A percentile compares a stretch with the other conserved stretches of the same genome.
These are phyloP conservation scores for Imleria badia DNA, from an alignment of 768 basidiomycete genomes.

Conservation along the genomic window DNA sequence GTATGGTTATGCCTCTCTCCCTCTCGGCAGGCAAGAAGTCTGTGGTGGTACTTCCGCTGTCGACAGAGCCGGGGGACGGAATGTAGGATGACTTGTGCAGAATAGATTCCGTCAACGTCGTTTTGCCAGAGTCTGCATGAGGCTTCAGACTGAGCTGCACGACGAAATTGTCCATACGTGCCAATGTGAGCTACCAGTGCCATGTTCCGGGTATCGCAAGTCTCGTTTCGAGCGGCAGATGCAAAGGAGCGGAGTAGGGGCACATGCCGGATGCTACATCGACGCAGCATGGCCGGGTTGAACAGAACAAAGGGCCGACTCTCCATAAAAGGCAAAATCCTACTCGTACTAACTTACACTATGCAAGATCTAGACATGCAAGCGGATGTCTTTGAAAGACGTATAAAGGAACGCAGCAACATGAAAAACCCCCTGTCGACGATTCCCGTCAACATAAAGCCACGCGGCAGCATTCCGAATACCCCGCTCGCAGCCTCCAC, in stretches of 20 bases:
- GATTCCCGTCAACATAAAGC: slow-evolving; percentile 41
- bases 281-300: slow-evolving; percentile 21
- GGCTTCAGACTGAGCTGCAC: slow-evolving; percentile 3
- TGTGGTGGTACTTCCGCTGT: slow-evolving; percentile 87
- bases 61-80: slow-evolving; percentile 74
- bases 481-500: slow-evolving; percentile 77
- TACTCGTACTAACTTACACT: not conserved
- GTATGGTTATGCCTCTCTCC: slow-evolving; percentile 89
- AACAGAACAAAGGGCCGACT: not conserved
- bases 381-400: slow-evolving; percentile 40
- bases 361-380: slow-evolving; percentile 37
- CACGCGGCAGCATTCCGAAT: slow-evolving; percentile 73
- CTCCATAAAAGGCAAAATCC: slow-evolving; percentile 16
- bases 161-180: slow-evolving; percentile 30
- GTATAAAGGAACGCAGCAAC: slow-evolving; percentile 42
- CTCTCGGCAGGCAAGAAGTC: slow-evolving; percentile 89
- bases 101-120: slow-evolving; percentile 86
- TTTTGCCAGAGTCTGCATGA: slow-evolving; percentile 79
- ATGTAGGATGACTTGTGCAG: slow-evolving; percentile 74
- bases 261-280: slow-evolving; percentile 11
- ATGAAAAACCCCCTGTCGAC: slow-evolving; percentile 50
- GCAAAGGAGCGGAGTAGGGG: slow-evolving; percentile 19
- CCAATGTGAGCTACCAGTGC: slow-evolving; percentile 91
- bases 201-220: slow-evolving; percentile 63
- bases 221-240: slow-evolving; percentile 30